Base-by-base conservation (phyloP, 192 early-diverging fungal species). In the Umbelopsis sp. region DNA sequence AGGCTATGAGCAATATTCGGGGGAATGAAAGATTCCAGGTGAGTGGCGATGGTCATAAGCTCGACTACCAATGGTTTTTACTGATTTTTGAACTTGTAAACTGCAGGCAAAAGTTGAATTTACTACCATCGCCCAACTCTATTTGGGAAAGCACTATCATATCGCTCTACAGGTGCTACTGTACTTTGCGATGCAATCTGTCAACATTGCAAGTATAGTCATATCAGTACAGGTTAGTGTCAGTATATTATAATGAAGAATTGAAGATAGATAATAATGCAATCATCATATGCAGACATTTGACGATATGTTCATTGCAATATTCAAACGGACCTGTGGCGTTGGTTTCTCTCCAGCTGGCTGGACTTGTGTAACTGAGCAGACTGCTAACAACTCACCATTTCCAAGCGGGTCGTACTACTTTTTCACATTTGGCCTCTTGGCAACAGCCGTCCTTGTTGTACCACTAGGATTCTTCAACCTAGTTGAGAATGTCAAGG, bases 11-110 rank as follows among this genome's bases (percentile, higher is more conserved):
- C 9, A 81, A 82, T 54, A 86, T 92, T 74, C 83, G 85, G 2
- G 91, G 90, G 20, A 93, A 93, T 74, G 86, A 90, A 49, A 79
- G 80, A 66, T 89, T 91, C 65, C 89, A 92, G 68, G 89, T 87
- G 36, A 54, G 59, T 26, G 22, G 47, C 20, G 14, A 38, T 44
- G 31, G 5, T 17, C 25, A 67, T 11, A 62, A 10, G 2, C 1
- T 45, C n/a, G n/a, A 24, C 29, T 43, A n/a, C 16, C 32, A 75
- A 53, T 38, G 10, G 24, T 6, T 69, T 20, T 24, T 22, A 34
- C 44, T 56, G 1, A 31, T 43, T 52, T 8, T n/a, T n/a, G n/a
- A n/a, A n/a, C n/a, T n/a, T n/a, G n/a, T n/a, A n/a, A n/a, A 38
- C 12, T 41, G 11, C 68, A 90, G 86, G 66, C 80, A 14, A 86